Evolutionary conservation across 176 grass and related monocot genomes (phyloP).

Genomic region (Carex littledalei): DNA sequence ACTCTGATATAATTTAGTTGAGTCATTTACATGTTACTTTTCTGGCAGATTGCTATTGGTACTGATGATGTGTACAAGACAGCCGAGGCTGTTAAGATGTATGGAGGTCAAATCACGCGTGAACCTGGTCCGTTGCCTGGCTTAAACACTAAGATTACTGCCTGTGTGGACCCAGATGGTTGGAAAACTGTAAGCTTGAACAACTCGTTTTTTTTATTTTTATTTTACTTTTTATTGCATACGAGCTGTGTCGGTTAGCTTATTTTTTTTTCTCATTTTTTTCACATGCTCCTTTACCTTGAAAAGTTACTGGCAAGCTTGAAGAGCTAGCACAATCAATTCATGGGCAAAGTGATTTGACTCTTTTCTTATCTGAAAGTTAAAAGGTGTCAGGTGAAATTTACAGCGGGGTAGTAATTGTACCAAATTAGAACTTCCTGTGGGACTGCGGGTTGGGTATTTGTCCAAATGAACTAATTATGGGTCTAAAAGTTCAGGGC

Average conservation of each 20-base stretch:
- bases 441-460: not conserved
- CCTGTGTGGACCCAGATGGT: conserved; percentile 87
- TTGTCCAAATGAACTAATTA: not conserved
- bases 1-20: not conserved
- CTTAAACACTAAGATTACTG: conserved; percentile 87
- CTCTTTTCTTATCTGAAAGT: not conserved
- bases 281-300: conserved; percentile 6
- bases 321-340: not conserved
- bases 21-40: conserved; percentile 4
- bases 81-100: conserved; percentile 60
- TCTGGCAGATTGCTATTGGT: conserved; percentile 77
- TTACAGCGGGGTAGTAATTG: not conserved
- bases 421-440: conserved; percentile 5
- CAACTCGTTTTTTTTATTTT: not conserved
- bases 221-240: not conserved
- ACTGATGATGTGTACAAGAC: conserved; percentile 99
- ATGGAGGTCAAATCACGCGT: conserved; percentile 68
- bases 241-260: not conserved
- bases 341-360: not conserved
- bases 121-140: conserved; percentile 95
- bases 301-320: not conserved
- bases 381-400: not conserved
- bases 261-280: not conserved
- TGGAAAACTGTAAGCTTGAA: conserved; percentile 82
- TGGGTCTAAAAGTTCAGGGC: no score